Base-by-base conservation (phyloP, 441 rosid genomes). In the Populus hybrid region DNA sequence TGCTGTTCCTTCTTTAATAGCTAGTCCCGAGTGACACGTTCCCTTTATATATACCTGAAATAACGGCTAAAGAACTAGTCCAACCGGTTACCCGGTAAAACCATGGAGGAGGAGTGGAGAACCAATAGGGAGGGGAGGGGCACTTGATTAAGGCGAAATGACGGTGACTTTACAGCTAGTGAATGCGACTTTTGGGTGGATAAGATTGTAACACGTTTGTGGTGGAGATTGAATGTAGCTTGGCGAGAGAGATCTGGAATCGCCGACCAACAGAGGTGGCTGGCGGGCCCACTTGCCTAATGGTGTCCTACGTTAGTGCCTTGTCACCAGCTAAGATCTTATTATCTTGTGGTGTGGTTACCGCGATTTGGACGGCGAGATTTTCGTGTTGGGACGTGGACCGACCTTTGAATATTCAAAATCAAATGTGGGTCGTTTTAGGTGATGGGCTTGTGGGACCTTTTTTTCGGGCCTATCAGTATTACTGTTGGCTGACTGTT, bases 61-160 rank as follows among this genome's bases (percentile, higher is more conserved):
- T 50, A 82, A 73, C 87, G 90, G 86, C 92, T 29, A 23, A 20
- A 45, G 80, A 77, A 85, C 84, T 73, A 84, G 83, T 68, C 53
- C 21, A 38, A 33, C 53, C 86, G 74, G 88, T 82, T 63, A 28
- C 53, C 82, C 79, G 81, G 88, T 82, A 75, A 81, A 64, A 68
- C 29, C 40, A 64, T 12, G 23, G 12, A 40, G 50, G 16, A 10
- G 45, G 45, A 40, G 45, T 0, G 50, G 14, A 40, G 40, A 66
- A 23, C 29, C 70, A 56, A 5, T 10, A 50, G 66, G 61, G 69
- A 65, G 45, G 45, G 24, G 24, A 24, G 24, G 6, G 77, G 69
- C 7, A 7, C 14, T 53, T 68, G 12, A 33, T 68, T 23, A 68
- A 8, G 79, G 76, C 71, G 2, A 78, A 82, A 67, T 11, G 87